These are phyloP conservation scores for Nemania bipapillata DNA, from an alignment of 2,329 filamentous ascomycete genomes.

Conservation along the genomic window DNA sequence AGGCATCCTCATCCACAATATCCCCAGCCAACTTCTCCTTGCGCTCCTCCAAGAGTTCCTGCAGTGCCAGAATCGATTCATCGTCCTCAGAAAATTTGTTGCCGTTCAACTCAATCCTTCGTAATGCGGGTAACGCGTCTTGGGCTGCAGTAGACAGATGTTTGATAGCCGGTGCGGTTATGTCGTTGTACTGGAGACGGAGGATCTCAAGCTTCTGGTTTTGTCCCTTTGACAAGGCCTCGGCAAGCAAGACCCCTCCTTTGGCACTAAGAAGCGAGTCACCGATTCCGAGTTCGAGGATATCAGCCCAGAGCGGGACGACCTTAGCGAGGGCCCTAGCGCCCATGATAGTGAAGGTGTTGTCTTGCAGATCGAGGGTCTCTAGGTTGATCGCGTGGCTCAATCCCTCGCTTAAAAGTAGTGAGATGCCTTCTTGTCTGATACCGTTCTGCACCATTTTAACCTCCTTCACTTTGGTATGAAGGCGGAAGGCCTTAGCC, in stretches of 20 bases:
- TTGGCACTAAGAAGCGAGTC: constrained; percentile 85
- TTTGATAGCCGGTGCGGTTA: constrained; percentile 79
- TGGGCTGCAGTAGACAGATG: constrained; percentile 75
- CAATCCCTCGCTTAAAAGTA: constrained; percentile 82
- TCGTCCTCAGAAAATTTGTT: constrained; percentile 95
- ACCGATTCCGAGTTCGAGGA: constrained; percentile 86
- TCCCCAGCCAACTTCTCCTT: constrained; percentile 78
- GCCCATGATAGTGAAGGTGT: constrained; percentile 88
- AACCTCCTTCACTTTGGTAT: constrained; percentile 82
- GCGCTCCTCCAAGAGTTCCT: constrained; percentile 77
- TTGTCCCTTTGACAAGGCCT: constrained; percentile 76
- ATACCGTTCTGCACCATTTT: constrained; percentile 99
- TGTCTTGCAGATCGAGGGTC: constrained; percentile 92
- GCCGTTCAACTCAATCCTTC: constrained; percentile 91
- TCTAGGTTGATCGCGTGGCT: constrained; percentile 74
- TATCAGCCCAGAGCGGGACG: constrained; percentile 75
- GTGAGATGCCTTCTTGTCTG: constrained; percentile 87
- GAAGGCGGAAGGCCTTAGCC: constrained; percentile 86
- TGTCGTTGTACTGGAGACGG: constrained; percentile 93
- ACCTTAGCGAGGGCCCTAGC: constrained; percentile 81
- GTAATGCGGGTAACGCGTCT: constrained; percentile 76
- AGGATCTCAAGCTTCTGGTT: constrained; percentile 84
- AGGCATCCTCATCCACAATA: constrained; percentile 77
- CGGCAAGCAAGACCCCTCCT: constrained; percentile 77
- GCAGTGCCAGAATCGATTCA: constrained; percentile 72